phyloP scores from a whole-genome alignment of 306 rosid species.

The Pyrus betulifolia region DNA sequence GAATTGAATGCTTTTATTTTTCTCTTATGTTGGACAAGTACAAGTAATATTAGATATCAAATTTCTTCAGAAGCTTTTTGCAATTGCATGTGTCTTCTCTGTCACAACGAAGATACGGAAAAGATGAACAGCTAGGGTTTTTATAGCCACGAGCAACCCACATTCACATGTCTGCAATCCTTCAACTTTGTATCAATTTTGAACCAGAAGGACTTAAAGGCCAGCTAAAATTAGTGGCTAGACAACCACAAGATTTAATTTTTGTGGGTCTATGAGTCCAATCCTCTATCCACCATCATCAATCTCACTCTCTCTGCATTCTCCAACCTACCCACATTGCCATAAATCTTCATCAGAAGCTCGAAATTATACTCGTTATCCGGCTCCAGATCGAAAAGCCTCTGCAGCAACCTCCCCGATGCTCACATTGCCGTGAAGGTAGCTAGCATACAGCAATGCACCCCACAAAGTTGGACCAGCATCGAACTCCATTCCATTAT shows the following conservation, averaged over 20 bases:
- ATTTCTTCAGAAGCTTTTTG: neutral
- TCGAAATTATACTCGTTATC: constrained; percentile 76
- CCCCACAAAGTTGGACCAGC: constrained; percentile 90
- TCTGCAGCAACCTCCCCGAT: constrained; percentile 75
- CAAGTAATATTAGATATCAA: neutral
- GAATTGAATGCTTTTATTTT: neutral
- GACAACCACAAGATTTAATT: neutral
- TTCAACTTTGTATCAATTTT: neutral
- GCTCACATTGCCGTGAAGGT: constrained; percentile 46
- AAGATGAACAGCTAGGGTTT: neutral
- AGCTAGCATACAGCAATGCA: constrained; percentile 72
- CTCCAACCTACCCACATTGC: constrained; percentile 51
- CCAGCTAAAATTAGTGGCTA: neutral
- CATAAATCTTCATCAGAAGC: constrained; percentile 65
- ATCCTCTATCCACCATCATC: constrained; percentile 68
- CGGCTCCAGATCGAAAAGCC: constrained; percentile 76
- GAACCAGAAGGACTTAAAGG: neutral
- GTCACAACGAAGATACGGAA: neutral
- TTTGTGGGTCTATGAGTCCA: constrained; percentile 33
- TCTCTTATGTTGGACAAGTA: neutral
- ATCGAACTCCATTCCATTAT: constrained; percentile 47
- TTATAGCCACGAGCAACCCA: neutral
- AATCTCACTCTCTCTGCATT: constrained; percentile 53
- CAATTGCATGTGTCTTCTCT: constrained; percentile 2
- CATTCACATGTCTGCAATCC: neutral